These are phyloP conservation scores for Ephemerocybe angulata DNA, from an alignment of 768 basidiomycete species.

Conservation along the genomic window DNA sequence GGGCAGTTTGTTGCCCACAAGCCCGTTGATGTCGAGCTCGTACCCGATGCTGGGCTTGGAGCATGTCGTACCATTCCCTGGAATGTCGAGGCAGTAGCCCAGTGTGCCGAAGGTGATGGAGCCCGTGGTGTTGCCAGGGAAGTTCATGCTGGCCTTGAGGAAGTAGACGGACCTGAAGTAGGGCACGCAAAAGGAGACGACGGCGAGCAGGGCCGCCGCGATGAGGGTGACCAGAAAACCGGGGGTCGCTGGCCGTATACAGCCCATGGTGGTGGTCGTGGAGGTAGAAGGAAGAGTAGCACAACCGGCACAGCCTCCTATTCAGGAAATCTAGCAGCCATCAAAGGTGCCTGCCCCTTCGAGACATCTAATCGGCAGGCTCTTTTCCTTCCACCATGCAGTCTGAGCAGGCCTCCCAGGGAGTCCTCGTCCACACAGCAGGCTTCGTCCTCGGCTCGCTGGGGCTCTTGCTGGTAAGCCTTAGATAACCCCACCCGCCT, in stretches of 20 bases:
- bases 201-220: conserved; percentile 75
- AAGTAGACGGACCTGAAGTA: conserved; percentile 87
- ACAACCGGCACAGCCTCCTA: conserved; percentile 6
- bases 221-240: conserved; percentile 79
- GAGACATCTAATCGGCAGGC: not conserved
- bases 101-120: conserved; percentile 82
- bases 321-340: not conserved
- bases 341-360: no score
- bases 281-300: conserved; percentile 2
- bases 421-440: conserved; percentile 25
- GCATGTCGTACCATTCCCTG: conserved; percentile 57
- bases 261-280: conserved; percentile 41
- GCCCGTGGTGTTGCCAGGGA: conserved; percentile 43
- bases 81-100: conserved; percentile 75
- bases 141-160: conserved; percentile 66
- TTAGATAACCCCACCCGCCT: not conserved
- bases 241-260: conserved; percentile 82
- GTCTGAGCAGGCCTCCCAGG: conserved; percentile 15
- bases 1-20: conserved; percentile 64
- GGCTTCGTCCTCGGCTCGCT: conserved; percentile 31
- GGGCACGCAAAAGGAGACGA: conserved; percentile 90
- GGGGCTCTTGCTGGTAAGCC: conserved; percentile 35
- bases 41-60: conserved; percentile 84
- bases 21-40: conserved; percentile 77
- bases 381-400: conserved; percentile 10